phyloP scores from a whole-genome alignment of 345 rosid genomes.

The Streptanthus diversifolius region DNA sequence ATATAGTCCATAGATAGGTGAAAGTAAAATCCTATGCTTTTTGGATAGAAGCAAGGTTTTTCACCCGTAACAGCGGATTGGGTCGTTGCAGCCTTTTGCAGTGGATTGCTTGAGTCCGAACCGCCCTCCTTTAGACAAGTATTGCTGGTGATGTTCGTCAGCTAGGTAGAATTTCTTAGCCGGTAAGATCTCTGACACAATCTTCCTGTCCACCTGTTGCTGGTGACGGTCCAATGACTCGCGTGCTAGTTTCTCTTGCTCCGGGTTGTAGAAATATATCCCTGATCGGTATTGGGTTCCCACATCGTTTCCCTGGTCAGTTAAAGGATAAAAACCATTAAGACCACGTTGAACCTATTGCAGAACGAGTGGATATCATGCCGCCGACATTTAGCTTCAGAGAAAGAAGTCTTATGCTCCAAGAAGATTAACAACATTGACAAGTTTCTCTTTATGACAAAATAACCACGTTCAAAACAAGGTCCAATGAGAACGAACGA shows the following conservation, averaged over 20 bases:
- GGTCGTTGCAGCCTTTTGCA: constrained; percentile 82
- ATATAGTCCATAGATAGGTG: constrained; percentile 1
- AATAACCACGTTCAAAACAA: neutral
- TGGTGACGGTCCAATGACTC: constrained; percentile 66
- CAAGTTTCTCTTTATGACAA: neutral
- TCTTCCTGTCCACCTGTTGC: constrained; percentile 54
- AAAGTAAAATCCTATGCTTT: constrained; percentile 4
- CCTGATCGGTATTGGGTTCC: constrained; percentile 94
- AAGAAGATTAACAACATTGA: neutral
- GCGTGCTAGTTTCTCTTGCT: constrained; percentile 72
- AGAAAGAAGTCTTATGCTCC: neutral
- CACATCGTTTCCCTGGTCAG: constrained; percentile 75
- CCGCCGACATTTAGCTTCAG: neutral
- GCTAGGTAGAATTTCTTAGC: constrained; percentile 88
- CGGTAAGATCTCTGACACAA: constrained; percentile 81
- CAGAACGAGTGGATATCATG: neutral
- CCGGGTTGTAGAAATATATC: constrained; percentile 62
- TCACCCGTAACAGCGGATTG: constrained; percentile 89
- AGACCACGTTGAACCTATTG: neutral
- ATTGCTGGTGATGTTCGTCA: constrained; percentile 90
- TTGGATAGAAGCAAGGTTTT: neutral
- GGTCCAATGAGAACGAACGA: neutral
- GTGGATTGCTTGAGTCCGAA: constrained; percentile 75
- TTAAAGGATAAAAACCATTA: neutral
- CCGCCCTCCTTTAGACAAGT: constrained; percentile 89